phyloP scores from a whole-genome alignment of 108 stramenopile genomes.

The Cylindrotheca fusiformis region DNA sequence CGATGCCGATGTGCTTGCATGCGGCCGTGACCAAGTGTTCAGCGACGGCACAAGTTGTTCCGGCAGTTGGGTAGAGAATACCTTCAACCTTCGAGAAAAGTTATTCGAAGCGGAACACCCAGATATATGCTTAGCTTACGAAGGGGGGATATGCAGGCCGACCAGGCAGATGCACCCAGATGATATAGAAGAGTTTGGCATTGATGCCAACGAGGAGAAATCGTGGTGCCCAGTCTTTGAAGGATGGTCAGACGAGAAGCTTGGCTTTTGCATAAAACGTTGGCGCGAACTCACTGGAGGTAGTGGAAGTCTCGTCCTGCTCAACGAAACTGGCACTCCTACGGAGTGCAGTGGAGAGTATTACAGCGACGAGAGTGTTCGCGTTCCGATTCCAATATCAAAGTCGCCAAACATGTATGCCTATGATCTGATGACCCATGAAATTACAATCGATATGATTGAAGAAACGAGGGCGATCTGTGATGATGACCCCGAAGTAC shows the following conservation, averaged over 20 bases:
- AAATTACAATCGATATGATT: constrained; percentile 31
- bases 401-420: constrained; percentile 37
- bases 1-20: constrained; percentile 23
- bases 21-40: constrained; percentile 34
- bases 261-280: constrained; percentile 31
- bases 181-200: constrained; percentile 15
- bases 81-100: constrained; percentile 24
- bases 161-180: constrained; percentile 22
- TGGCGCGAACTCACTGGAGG: constrained; percentile 45
- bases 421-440: constrained; percentile 27
- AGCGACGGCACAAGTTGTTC: constrained; percentile 24
- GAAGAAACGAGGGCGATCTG: constrained; percentile 41
- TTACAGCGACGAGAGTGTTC: constrained; percentile 26
- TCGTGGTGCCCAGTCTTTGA: constrained; percentile 39
- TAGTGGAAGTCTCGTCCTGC: constrained; percentile 20
- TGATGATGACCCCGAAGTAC: constrained; percentile 34
- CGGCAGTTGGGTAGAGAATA: constrained; percentile 33
- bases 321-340: constrained; percentile 21
- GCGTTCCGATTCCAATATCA: constrained; percentile 25
- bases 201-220: background rate
- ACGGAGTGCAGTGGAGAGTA: constrained; percentile 33
- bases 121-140: constrained; percentile 25
- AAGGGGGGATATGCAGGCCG: constrained; percentile 46
- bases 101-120: background rate
- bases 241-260: constrained; percentile 38